Conservation (phyloP, 75 land plant species). For the Picea sitchensis region DNA sequence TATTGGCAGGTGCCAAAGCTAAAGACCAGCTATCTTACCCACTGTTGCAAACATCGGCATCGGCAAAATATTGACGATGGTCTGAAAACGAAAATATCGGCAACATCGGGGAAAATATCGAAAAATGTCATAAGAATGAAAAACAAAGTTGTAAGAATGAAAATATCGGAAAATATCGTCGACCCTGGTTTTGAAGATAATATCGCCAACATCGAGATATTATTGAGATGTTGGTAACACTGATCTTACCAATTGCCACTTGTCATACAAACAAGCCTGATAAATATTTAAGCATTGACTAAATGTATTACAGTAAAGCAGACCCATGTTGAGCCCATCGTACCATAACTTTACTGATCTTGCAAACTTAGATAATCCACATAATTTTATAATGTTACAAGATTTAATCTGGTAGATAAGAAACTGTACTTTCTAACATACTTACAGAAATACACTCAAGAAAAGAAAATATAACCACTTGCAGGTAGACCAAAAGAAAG, state of each 20-base stretch:
- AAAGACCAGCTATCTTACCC: too few relatives aligned
- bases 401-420: not conserved
- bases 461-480: not conserved
- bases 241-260: not conserved
- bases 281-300: not conserved
- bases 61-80: too few relatives aligned
- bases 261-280: not conserved
- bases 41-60: not conserved
- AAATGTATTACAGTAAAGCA: not conserved
- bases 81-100: too few relatives aligned
- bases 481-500: not conserved
- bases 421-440: not conserved
- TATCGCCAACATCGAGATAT: too few relatives aligned
- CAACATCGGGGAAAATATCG: too few relatives aligned
- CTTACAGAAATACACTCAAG: not conserved
- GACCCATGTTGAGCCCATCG: not conserved
- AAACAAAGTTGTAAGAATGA: too few relatives aligned
- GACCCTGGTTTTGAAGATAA: too few relatives aligned
- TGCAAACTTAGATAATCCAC: not conserved
- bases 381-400: not conserved
- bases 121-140: too few relatives aligned
- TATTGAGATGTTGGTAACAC: too few relatives aligned
- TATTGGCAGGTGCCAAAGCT: not conserved
- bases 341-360: not conserved
- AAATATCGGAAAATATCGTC: too few relatives aligned